These are phyloP conservation scores for Chaetoceros tenuissimus DNA, from an alignment of 108 stramenopile species.

Conservation along the genomic window DNA sequence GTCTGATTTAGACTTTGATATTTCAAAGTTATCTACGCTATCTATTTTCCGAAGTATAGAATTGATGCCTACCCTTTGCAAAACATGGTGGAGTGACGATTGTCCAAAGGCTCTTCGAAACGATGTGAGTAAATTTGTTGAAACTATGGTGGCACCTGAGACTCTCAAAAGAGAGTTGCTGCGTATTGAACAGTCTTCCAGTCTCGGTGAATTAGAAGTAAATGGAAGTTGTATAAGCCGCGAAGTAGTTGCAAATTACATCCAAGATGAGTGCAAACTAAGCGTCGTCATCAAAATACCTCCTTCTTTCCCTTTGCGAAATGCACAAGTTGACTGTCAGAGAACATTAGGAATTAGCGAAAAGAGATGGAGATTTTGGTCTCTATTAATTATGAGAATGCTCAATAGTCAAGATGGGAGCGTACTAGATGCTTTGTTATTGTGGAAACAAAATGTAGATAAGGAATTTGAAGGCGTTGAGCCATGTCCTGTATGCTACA, in stretches of 20 bases:
- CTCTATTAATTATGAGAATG: constrained; percentile 72
- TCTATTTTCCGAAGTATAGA: constrained; percentile 66
- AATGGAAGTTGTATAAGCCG: constrained; percentile 58
- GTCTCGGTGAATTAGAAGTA: constrained; percentile 70
- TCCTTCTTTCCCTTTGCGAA: constrained; percentile 63
- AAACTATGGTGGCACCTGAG: constrained; percentile 58
- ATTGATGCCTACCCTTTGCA: constrained; percentile 60
- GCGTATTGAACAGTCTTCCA: constrained; percentile 41
- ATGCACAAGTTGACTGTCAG: constrained; percentile 75
- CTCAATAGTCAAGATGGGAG: constrained; percentile 80
- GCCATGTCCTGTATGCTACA: constrained; percentile 97
- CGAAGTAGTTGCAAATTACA: constrained; percentile 67
- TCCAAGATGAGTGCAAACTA: constrained; percentile 83
- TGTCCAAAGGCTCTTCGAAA: constrained; percentile 50
- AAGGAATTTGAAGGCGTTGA: constrained; percentile 98
- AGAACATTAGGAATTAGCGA: constrained; percentile 72
- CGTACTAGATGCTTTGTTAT: constrained; percentile 80
- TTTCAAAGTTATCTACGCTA: constrained; percentile 41
- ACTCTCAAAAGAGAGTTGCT: constrained; percentile 51
- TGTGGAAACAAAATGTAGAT: constrained; percentile 97
- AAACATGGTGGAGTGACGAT: constrained; percentile 71
- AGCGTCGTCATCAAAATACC: constrained; percentile 63
- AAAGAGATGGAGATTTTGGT: constrained; percentile 70
- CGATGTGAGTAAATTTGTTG: constrained; percentile 55
- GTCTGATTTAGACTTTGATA: constrained; percentile 8